These are phyloP conservation scores for Phanerodontia chrysosporium DNA, from an alignment of 768 basidiomycete genomes.

Conservation along the genomic window DNA sequence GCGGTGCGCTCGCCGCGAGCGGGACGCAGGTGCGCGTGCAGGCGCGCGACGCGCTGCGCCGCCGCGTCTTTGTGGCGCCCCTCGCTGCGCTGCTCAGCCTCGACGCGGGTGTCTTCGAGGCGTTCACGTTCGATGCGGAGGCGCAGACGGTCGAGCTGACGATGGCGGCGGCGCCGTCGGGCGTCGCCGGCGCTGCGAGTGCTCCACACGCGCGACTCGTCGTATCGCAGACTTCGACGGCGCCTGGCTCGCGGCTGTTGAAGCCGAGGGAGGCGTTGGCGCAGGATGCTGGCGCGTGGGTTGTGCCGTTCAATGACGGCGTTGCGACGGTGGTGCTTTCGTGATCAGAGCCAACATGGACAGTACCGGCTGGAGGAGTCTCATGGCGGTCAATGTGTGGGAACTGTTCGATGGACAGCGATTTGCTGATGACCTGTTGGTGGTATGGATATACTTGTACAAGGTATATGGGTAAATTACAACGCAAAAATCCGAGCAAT, in stretches of 20 bases:
- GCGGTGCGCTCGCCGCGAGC: constrained; percentile 41
- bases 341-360: no score
- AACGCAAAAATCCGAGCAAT: no score
- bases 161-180: constrained; percentile 36
- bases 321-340: constrained; percentile 23
- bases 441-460: no score
- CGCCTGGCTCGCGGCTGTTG: constrained; percentile 36
- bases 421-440: no score
- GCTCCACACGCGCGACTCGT: constrained; percentile 44
- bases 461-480: not conserved
- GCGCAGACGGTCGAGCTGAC: constrained; percentile 36
- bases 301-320: constrained; percentile 40
- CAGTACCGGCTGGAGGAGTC: no score
- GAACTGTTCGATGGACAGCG: no score
- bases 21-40: constrained; percentile 34
- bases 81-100: constrained; percentile 41
- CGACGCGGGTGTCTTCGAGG: constrained; percentile 50
- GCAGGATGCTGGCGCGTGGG: constrained; percentile 43
- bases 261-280: constrained; percentile 34
- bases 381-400: no score
- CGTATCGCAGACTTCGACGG: constrained; percentile 36
- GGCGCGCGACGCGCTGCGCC: constrained; percentile 43
- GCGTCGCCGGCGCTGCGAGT: constrained; percentile 36
- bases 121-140: constrained; percentile 36
- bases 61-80: constrained; percentile 49